Conservation (phyloP, 306 rosid genomes). For the Malus asiatica region DNA sequence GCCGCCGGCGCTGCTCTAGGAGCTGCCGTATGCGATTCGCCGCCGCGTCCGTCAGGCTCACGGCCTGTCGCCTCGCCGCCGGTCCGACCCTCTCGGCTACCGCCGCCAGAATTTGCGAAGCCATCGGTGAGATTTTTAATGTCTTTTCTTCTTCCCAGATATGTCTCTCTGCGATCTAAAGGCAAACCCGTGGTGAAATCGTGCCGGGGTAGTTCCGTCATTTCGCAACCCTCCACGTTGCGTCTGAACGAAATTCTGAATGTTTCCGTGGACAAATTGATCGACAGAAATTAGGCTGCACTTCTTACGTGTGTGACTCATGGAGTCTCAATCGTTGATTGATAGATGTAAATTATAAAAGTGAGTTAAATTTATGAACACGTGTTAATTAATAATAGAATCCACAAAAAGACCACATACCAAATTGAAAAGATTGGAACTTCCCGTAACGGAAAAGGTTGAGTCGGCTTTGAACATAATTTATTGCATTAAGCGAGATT, state of each 20-base stretch:
- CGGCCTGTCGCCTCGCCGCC: constrained; percentile 64
- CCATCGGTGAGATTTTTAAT: constrained; percentile 12
- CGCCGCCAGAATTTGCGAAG: constrained; percentile 30
- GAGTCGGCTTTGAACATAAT: too few relatives aligned
- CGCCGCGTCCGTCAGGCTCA: constrained; percentile 60
- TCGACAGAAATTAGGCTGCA: too few relatives aligned
- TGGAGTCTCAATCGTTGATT: too few relatives aligned
- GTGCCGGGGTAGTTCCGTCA: neutral
- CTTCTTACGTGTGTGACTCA: too few relatives aligned
- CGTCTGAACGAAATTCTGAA: too few relatives aligned
- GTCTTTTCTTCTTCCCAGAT: neutral
- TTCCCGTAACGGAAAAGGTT: too few relatives aligned
- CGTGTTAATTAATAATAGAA: too few relatives aligned
- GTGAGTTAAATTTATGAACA: too few relatives aligned
- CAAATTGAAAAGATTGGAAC: too few relatives aligned
- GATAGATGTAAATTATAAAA: too few relatives aligned
- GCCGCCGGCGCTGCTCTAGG: constrained; percentile 67
- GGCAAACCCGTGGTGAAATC: too few relatives aligned
- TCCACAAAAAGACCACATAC: accelerated
- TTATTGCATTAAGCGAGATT: neutral
- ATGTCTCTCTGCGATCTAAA: neutral
- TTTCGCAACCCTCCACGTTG: neutral
- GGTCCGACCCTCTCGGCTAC: constrained; percentile 28
- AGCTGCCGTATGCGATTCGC: constrained; percentile 57
- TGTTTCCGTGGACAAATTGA: too few relatives aligned